These are phyloP conservation scores for Manihot esculenta DNA, from an alignment of 441 rosid species.

Conservation along the genomic window DNA sequence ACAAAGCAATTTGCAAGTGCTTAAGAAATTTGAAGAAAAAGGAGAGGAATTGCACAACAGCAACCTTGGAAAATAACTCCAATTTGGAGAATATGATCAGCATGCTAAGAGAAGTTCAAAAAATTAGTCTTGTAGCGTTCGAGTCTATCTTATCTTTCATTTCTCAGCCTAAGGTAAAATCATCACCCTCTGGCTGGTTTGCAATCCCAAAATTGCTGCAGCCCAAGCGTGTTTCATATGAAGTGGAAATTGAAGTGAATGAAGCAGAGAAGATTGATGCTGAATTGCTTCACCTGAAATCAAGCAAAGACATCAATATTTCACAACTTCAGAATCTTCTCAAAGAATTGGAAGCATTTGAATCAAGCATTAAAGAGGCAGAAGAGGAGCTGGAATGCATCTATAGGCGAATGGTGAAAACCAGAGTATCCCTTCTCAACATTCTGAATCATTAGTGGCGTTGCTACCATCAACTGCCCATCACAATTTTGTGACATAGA, in stretches of 20 bases:
- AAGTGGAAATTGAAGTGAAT: not conserved
- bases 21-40: conserved; percentile 4
- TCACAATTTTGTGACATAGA: too few relatives aligned
- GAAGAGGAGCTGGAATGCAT: conserved; percentile 27
- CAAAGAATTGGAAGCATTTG: conserved; percentile 25
- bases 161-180: conserved; percentile 20
- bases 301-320: conserved; percentile 14
- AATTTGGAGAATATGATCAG: not conserved
- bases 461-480: too few relatives aligned
- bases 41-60: not conserved
- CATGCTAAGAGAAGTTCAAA: conserved; percentile 25
- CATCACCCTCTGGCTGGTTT: conserved; percentile 31
- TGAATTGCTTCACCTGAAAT: conserved; percentile 15
- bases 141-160: conserved; percentile 34
- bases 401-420: conserved; percentile 27
- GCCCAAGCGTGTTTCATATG: conserved; percentile 14
- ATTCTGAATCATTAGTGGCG: conserved; percentile 25
- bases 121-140: conserved; percentile 22
- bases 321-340: not conserved
- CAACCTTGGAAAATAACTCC: not conserved
- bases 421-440: conserved; percentile 36
- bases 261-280: conserved; percentile 15
- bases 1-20: not conserved
- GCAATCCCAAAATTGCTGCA: conserved; percentile 36
- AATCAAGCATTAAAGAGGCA: conserved; percentile 20